Base-by-base conservation (phyloP, 495 filamentous ascomycete species). In the Aspergillus wentii region DNA sequence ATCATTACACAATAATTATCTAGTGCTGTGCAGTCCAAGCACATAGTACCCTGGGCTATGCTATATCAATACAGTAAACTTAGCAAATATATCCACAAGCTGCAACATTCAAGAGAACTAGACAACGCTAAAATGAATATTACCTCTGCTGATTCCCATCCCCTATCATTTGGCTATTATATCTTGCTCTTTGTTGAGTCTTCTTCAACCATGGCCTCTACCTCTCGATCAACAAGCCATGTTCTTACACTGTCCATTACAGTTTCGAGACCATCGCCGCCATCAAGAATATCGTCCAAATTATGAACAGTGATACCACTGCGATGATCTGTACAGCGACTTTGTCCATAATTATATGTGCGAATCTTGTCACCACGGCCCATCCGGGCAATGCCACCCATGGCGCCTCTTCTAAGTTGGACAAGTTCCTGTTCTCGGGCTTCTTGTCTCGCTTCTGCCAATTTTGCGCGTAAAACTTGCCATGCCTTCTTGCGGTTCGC, bases 321-420 rank as follows among this genome's bases (percentile, higher is more conserved):
- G 18, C 92, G 71, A 62, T 98, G 92, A 68, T 98, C 92, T 2
- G 92, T 96, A 45, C 94, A 89, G 34, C 92, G 73, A 61, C 88
- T 87, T 62, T 98, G 94, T 21, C 78, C 77, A 68, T 82, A 98
- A 64, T 97, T 95, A 57, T 98, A 98, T 2, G 92, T 98, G 44
- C 92, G 68, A 44, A 98, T 77, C 64, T 98, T 98, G 60, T 96
- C 88, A 17, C 86, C 85, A 30, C 94, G 79, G 17, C 88, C 88
- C 68, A 88, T 86, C 43, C 80, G 84, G 10, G 73, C 76, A 35
- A 90, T 79, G 44, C 86, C 84, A 3, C 85, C 78, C 44, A 91
- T 72, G 22, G 79, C 82, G 32, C 84, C 84, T 54, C 84, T 75
- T 35, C 89, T 65, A 48, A 97, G 52, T 32, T 69, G 71, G 38